Base-by-base conservation (phyloP, 306 rosid genomes). In the Trichosanthes cucumerina region DNA sequence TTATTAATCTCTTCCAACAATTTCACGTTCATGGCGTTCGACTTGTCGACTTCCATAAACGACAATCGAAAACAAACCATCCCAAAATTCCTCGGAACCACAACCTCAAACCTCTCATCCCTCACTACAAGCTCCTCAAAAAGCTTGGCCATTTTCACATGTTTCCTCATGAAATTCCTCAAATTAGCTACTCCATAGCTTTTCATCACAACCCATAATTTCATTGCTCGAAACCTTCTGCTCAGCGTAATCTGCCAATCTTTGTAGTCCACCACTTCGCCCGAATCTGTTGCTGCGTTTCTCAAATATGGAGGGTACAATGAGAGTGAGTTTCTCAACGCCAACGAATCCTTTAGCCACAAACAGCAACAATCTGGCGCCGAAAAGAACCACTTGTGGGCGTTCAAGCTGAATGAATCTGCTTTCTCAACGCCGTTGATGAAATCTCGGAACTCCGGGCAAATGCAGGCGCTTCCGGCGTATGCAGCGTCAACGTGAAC, bases 401-500 rank as follows among this genome's bases (percentile, higher is more conserved):
- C 82, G 24, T 81, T 87, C 36, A 87, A 62, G 59, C 88, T 85
- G 24, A 87, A 74, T 0, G 88, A 87, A 28, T 83, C 46, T 4
- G 75, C 71, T 3, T 70, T 57, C 43, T 85, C 90, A 1, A 87
- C 52, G 0, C 84, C 85, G 10, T 87, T 44, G 15, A 85, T 53
- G 75, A 79, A 85, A 26, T 83, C 85, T 15, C 87, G 74, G 23
- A 83, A 81, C 83, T 85, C 88, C 0, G 88, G 90, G 11, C 90
- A 87, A 43, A 87, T 81, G 65, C 87, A 85, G 2, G 81, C 85
- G 16, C 83, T 82, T n/a, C 85, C 85, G 1, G 82, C 88, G 47
- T 84, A 84, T 1, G 90, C 84, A n/a, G 83, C 87, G 46, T 87
- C 88, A 11, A 87, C 83, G 47, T 87, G 88, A 3, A 87, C 86